Base-by-base conservation (phyloP, 106 monocot genomes). In the Phalaenopsis equestris region DNA sequence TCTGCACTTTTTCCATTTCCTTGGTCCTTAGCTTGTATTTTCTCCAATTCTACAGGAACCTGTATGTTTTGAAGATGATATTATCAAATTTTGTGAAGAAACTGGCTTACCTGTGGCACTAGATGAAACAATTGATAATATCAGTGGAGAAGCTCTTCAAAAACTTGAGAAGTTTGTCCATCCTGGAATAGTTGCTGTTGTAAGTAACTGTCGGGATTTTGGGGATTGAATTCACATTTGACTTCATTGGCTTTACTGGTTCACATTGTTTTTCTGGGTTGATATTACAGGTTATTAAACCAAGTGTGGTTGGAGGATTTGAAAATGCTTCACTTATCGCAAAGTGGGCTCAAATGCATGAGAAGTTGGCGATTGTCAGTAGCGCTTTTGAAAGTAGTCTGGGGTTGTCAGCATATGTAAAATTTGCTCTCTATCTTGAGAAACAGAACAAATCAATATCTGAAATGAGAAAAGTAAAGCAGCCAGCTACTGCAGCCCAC, bases 301-400 rank as follows among this genome's bases (percentile, higher is more conserved):
- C 96, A 56, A 92, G 91, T 84, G 80, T 87, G 45, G 86, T 97
- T 75, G 94, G 94, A 12, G 97, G 94, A 56, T 94, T 97, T 88
- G 94, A 97, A 79, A 92, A 84, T 82, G 88, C 90, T 73, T 77
- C 85, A 72, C 58, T 87, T 18, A 92, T 97, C 75, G 94, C 97
- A 75, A 86, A 84, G 78, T 97, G 94, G 97, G 94, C 97, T 72
- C 90, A 89, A 46, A 55, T 84, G 70, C 94, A 92, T 82, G 84
- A 82, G 21, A 97, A 97, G 80, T 90, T 94, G 84, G 87, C 80
- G 56, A 80, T 97, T 75, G 83, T 97, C 56, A 97, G 97, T 80
- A 87, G 94, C 80, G 81, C 93, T 81, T 97, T 93, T 92, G 96
- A 96, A 84, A 96, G 90, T 82, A 87, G 93, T 83, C 56, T 96